Conservation (phyloP, 495 filamentous ascomycete species). For the Massariosphaeria phaeospora region DNA sequence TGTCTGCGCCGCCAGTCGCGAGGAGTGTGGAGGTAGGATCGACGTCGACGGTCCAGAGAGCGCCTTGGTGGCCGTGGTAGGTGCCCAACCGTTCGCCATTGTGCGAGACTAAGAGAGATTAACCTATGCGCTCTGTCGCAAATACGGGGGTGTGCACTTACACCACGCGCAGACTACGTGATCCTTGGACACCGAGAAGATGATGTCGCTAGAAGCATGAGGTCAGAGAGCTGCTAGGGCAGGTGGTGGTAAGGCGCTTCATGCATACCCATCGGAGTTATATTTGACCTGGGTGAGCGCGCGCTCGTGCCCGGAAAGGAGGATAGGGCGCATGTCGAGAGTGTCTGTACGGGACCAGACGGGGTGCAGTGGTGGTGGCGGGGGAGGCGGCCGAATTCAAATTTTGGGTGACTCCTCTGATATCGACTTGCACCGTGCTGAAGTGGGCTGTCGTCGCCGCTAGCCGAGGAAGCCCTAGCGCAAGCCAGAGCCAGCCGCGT, state of each 20-base stretch:
- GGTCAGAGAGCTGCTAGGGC: no score
- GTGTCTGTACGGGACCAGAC: not conserved
- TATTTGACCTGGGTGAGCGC: conserved; percentile 97
- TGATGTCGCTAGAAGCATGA: no score
- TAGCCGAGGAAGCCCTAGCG: not conserved
- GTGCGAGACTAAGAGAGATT: conserved; percentile 37
- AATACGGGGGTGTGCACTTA: conserved; percentile 3
- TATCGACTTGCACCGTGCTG: not conserved
- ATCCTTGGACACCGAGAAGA: conserved; percentile 97
- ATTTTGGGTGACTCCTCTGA: conserved; percentile 10
- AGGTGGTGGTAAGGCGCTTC: no score
- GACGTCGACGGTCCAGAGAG: conserved; percentile 97
- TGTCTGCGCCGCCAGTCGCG: conserved; percentile 93
- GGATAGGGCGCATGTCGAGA: conserved; percentile 78
- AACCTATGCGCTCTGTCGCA: not conserved
- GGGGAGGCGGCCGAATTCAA: conserved; percentile 1
- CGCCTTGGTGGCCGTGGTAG: conserved; percentile 94
- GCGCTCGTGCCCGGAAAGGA: conserved; percentile 95
- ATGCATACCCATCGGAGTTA: conserved; percentile 92
- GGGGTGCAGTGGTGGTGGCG: conserved; percentile 2
- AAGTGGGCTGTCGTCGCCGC: conserved; percentile 8
- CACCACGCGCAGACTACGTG: conserved; percentile 60
- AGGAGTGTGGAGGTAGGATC: conserved; percentile 91
- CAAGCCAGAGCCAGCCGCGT: no score
- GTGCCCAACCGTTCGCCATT: conserved; percentile 70